Evolutionary conservation across 2,329 filamentous ascomycete genomes (phyloP).

Genomic region (Neonectria hederae): DNA sequence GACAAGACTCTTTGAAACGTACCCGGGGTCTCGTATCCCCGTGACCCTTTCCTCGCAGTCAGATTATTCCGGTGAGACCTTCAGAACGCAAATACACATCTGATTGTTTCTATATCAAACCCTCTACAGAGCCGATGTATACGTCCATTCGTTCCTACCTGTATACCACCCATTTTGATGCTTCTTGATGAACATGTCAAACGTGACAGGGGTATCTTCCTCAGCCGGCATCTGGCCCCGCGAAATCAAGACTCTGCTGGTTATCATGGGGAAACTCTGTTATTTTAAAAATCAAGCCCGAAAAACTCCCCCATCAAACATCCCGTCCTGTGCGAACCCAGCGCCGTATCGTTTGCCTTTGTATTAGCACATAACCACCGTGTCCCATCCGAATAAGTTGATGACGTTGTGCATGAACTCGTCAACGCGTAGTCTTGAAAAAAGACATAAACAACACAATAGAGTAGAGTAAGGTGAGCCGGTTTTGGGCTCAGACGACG

Average conservation of each 20-base stretch:
- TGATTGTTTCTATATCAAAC: slow-evolving; percentile 15
- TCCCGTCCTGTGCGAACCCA: slow-evolving; percentile 17
- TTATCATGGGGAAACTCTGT: slow-evolving; percentile 1
- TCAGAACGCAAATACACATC: slow-evolving; percentile 16
- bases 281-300: slow-evolving; percentile 7
- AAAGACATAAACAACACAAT: slow-evolving; percentile 10
- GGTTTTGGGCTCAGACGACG: slow-evolving; percentile 55
- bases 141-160: slow-evolving; percentile 26
- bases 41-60: background rate
- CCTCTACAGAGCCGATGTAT: slow-evolving; percentile 5
- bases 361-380: slow-evolving; percentile 21
- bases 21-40: slow-evolving; percentile 4
- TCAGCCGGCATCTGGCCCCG: slow-evolving; percentile 22
- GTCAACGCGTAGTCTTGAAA: slow-evolving; percentile 15
- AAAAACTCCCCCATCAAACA: slow-evolving; percentile 7
- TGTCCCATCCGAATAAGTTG: slow-evolving; percentile 18
- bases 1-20: slow-evolving; percentile 8
- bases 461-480: slow-evolving; percentile 24
- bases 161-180: slow-evolving; percentile 13
- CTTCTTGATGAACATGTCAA: slow-evolving; percentile 25
- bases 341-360: slow-evolving; percentile 35
- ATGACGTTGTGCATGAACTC: slow-evolving; percentile 27
- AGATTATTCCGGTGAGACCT: slow-evolving; percentile 1
- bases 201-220: slow-evolving; percentile 34
- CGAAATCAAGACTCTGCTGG: background rate